A percentile compares a stretch with the other conserved stretches of the same genome.
Conservation (phyloP, 306 rosid genomes). For the Boehmeria nivea region DNA sequence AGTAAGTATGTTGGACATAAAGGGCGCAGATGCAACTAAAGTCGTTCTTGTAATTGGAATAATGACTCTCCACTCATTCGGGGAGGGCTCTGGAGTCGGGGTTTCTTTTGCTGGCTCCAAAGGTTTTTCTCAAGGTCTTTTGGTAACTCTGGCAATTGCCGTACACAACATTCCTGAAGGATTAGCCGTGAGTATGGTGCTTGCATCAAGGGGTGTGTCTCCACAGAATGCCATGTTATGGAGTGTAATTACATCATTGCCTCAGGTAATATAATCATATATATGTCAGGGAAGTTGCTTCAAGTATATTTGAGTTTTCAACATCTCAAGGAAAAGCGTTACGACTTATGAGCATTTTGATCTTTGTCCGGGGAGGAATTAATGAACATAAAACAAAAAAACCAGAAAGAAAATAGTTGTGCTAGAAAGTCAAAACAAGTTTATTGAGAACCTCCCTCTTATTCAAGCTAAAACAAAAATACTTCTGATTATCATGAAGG, state of each 20-base stretch:
- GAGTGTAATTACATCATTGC: slow-evolving; percentile 97
- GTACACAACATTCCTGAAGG: slow-evolving; percentile 99
- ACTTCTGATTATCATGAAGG: too few relatives aligned
- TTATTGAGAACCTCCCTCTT: too few relatives aligned
- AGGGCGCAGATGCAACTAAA: slow-evolving; percentile 96
- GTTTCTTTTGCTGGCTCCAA: slow-evolving; percentile 97
- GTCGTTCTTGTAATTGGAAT: slow-evolving; percentile 95
- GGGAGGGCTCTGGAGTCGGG: slow-evolving; percentile 99
- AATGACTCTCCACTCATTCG: slow-evolving; percentile 98
- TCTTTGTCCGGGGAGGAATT: not conserved
- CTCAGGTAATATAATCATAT: slow-evolving; percentile 56
- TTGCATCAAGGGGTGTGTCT: slow-evolving; percentile 96
- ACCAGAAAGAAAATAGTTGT: not conserved
- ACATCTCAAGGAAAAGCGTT: not conserved
- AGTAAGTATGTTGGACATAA: slow-evolving; percentile 96
- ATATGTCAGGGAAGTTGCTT: not conserved
- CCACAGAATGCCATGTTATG: slow-evolving; percentile 98
- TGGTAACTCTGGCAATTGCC: slow-evolving; percentile 97
- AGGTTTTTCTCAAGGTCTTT: slow-evolving; percentile 94
- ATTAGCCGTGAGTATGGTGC: slow-evolving; percentile 97
- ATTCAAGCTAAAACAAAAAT: too few relatives aligned
- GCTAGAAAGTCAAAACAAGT: not conserved
- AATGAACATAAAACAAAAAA: not conserved
- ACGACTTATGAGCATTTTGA: not conserved
- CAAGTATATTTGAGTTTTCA: not conserved